Conservation (phyloP, 148 eudicot genomes). For the Vaccinium vitisidaea region DNA sequence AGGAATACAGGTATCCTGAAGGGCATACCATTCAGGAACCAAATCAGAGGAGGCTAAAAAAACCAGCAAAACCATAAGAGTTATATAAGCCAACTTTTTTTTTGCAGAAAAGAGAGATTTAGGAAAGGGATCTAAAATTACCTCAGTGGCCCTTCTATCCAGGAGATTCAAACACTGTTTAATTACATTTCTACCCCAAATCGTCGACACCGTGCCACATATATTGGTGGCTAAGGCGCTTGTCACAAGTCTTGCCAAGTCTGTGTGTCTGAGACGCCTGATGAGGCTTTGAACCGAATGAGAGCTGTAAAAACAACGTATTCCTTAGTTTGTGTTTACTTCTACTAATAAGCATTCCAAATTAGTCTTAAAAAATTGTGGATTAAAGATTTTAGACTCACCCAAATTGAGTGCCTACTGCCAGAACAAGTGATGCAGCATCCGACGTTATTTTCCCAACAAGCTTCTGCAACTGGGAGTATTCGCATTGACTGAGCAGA, state of each 20-base stretch:
- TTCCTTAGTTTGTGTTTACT: background rate
- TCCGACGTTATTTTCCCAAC: background rate
- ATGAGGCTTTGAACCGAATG: slow-evolving; percentile 18
- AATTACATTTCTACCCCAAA: slow-evolving; percentile 10
- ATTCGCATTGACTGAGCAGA: background rate
- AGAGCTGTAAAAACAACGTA: slow-evolving; percentile 1
- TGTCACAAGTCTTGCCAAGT: background rate
- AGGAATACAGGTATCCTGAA: too few species aligned
- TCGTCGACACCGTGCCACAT: background rate
- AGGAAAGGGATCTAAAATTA: background rate
- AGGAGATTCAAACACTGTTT: background rate
- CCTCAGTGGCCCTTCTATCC: background rate
- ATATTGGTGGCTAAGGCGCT: background rate
- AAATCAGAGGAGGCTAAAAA: too few species aligned
- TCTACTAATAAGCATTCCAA: background rate
- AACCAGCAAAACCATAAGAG: too few species aligned
- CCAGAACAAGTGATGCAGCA: background rate
- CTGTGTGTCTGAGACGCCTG: background rate
- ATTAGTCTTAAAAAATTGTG: background rate
- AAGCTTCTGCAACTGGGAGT: background rate
- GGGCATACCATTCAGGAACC: too few species aligned
- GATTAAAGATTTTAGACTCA: background rate
- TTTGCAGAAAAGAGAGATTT: background rate
- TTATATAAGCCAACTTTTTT: background rate
- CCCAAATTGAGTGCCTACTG: slow-evolving; percentile 12